Evolutionary conservation across 2,329 filamentous ascomycete genomes (phyloP).

Genomic region (Colletotrichum nymphaeae): DNA sequence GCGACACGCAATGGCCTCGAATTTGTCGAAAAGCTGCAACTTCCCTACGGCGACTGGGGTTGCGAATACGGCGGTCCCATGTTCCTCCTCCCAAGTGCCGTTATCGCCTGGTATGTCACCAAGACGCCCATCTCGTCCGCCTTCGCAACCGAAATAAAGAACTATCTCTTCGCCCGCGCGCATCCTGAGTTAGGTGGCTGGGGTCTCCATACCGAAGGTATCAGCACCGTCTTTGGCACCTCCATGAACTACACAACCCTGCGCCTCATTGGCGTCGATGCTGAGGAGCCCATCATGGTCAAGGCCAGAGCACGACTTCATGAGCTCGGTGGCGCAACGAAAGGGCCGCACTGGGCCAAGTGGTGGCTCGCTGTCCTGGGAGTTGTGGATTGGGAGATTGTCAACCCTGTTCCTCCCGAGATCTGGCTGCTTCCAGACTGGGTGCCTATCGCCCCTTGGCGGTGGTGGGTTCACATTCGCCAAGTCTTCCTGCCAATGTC

Average conservation of each 20-base stretch:
- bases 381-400: slow-evolving; percentile 87
- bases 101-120: slow-evolving; percentile 90
- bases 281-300: slow-evolving; percentile 86
- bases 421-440: slow-evolving; percentile 93
- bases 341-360: slow-evolving; percentile 95
- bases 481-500: slow-evolving; percentile 95
- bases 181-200: slow-evolving; percentile 93
- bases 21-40: slow-evolving; percentile 91
- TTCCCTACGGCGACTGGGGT: slow-evolving; percentile 91
- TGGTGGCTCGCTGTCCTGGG: slow-evolving; percentile 92
- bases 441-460: slow-evolving; percentile 89
- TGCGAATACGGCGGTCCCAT: slow-evolving; percentile 98
- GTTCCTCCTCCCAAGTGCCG: slow-evolving; percentile 89
- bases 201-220: slow-evolving; percentile 94
- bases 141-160: slow-evolving; percentile 88
- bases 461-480: slow-evolving; percentile 99
- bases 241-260: slow-evolving; percentile 87
- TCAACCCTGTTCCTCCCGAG: slow-evolving; percentile 94
- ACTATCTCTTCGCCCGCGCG: slow-evolving; percentile 89
- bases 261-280: slow-evolving; percentile 83
- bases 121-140: slow-evolving; percentile 85
- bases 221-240: slow-evolving; percentile 92
- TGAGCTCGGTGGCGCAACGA: slow-evolving; percentile 84
- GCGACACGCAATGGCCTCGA: slow-evolving; percentile 84
- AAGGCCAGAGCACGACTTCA: slow-evolving; percentile 87